phyloP scores from a whole-genome alignment of 345 rosid genomes.

The Camelina laxa region DNA sequence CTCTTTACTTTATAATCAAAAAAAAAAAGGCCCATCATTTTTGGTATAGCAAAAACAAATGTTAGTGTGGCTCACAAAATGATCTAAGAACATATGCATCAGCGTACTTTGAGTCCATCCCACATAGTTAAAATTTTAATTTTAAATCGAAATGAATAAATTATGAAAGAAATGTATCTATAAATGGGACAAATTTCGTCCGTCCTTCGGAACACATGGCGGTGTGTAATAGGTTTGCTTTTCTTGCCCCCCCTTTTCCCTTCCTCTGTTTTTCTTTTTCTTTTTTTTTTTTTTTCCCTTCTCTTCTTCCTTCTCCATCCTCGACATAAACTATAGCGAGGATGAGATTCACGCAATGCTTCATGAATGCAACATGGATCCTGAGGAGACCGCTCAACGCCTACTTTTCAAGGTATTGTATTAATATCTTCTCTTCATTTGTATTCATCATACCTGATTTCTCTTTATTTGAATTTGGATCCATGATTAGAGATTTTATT shows the following conservation, averaged over 20 bases:
- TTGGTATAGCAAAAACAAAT: not conserved
- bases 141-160: too few relatives aligned
- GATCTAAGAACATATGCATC: too few relatives aligned
- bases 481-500: conserved; percentile 15
- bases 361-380: conserved; percentile 90
- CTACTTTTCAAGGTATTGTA: conserved; percentile 72
- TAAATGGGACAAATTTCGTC: too few relatives aligned
- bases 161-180: too few relatives aligned
- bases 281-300: conserved; percentile 12
- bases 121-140: too few relatives aligned
- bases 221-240: too few relatives aligned
- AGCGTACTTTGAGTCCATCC: too few relatives aligned
- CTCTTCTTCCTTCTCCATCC: conserved; percentile 13
- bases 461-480: conserved; percentile 25
- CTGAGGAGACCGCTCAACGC: conserved; percentile 79
- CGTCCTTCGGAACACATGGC: too few relatives aligned
- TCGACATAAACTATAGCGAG: conserved; percentile 57
- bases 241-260: too few relatives aligned
- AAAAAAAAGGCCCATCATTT: conserved; percentile 1
- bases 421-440: conserved; percentile 10
- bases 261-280: not conserved
- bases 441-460: conserved; percentile 24
- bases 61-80: too few relatives aligned
- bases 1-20: not conserved
- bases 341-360: conserved; percentile 97